A percentile compares a stretch with the other conserved stretches of the same genome.
phyloP scores from a whole-genome alignment of 352 stramenopile species.

The Peronosclerospora sorghi region DNA sequence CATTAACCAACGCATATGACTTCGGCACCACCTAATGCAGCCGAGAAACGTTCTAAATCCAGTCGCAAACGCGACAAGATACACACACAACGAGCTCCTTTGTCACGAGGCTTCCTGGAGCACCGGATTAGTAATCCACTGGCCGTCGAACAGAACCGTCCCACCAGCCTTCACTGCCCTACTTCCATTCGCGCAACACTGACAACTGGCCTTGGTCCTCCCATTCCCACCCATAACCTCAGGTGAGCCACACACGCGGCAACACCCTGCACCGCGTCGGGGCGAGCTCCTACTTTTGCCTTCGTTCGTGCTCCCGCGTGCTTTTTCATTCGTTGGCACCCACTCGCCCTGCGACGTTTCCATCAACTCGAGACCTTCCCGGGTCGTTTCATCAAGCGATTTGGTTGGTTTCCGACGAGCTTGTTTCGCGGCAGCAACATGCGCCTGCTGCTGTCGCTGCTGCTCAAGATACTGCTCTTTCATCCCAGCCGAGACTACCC shows the following conservation, averaged over 20 bases:
- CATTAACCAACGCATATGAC: too few relatives aligned
- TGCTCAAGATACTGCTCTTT: conserved; percentile 29
- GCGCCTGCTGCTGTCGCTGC: conserved; percentile 26
- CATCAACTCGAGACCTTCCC: conserved; percentile 45
- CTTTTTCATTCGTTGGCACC: conserved; percentile 32
- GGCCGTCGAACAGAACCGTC: conserved; percentile 29
- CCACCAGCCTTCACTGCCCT: conserved; percentile 9
- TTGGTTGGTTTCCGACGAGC: conserved; percentile 8
- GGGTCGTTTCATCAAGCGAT: conserved; percentile 21
- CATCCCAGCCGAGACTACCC: not conserved
- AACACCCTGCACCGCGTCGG: conserved; percentile 17
- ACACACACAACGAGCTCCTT: not conserved
- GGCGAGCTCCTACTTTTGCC: conserved; percentile 13
- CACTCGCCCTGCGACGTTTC: conserved; percentile 52
- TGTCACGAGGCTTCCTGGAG: conserved; percentile 14
- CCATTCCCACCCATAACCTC: conserved; percentile 37
- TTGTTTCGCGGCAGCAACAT: conserved; percentile 11
- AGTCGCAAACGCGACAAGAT: conserved; percentile 1
- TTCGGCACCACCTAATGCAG: too few relatives aligned
- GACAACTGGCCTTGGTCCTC: conserved; percentile 31
- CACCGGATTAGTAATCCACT: conserved; percentile 24
- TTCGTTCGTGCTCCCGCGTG: conserved; percentile 4
- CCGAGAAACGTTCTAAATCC: conserved; percentile 15
- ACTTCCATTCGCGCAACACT: conserved; percentile 14
- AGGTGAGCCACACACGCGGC: conserved; percentile 27